phyloP scores from a whole-genome alignment of 2,329 filamentous ascomycete species.

The Cordyceps javanica region DNA sequence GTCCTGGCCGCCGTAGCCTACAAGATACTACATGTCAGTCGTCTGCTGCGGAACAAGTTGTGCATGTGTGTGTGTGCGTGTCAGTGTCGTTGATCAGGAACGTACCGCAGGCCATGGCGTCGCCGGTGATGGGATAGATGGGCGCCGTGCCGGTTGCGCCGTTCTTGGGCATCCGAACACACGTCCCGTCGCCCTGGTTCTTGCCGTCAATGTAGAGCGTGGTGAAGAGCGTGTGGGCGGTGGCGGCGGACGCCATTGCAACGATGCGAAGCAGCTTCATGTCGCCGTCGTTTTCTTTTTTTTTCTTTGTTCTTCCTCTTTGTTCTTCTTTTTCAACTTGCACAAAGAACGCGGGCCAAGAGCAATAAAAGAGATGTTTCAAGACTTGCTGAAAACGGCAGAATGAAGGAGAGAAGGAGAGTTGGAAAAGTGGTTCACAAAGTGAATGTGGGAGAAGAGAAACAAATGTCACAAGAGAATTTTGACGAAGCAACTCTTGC shows the following conservation, averaged over 20 bases:
- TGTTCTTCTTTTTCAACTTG: too few species aligned
- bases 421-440: neutral
- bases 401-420: neutral
- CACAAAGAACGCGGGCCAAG: too few species aligned
- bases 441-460: neutral
- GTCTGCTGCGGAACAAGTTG: too few species aligned
- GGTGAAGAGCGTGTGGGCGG: conserved; percentile 58
- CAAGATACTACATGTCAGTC: conserved; percentile 12
- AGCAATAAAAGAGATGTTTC: neutral
- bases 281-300: too few species aligned
- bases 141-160: conserved; percentile 48
- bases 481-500: too few species aligned
- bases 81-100: conserved; percentile 13
- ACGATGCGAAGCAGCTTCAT: conserved; percentile 31
- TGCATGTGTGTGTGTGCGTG: neutral
- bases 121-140: conserved; percentile 48
- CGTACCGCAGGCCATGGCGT: conserved; percentile 67
- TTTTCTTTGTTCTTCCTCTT: too few species aligned
- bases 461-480: neutral
- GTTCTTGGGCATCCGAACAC: conserved; percentile 59
- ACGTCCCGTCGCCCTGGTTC: conserved; percentile 64
- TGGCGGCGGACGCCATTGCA: conserved; percentile 31
- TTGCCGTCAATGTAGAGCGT: conserved; percentile 56
- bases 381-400: neutral
- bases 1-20: conserved; percentile 38